Base-by-base conservation (phyloP, 495 filamentous ascomycete genomes). In the Hypoxylon perforatum region DNA sequence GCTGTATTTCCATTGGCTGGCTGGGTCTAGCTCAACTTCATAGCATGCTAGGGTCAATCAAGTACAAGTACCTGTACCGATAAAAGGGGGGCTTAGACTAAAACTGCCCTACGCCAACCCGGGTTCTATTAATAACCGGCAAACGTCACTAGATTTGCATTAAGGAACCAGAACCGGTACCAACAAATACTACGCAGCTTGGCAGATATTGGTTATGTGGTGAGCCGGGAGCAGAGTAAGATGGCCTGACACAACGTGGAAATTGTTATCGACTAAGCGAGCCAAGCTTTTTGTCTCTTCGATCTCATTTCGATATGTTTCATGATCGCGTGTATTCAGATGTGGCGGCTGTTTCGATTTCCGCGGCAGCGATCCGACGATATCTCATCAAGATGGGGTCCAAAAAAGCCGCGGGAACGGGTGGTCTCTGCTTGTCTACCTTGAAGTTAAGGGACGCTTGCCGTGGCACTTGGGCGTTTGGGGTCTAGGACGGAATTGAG, bases 81-180 rank as follows among this genome's bases (percentile, higher is more conserved):
- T 36, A 55, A 48, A 48, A 50, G 60, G 60, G 60, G 66, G 66
- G 66, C 66, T 69, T 64, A 52, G 66, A 53, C 39, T 46, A 30
- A 36, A 10, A 49, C 46, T 57, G 44, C 52, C 39, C 52, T 30
- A 49, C 48, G 30, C 33, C 18, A 63, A 48, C 21, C n/a, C 25
- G 54, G 45, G 30, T 69, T 61, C 66, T 69, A 69, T 69, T 69
- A 65, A 65, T 69, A 69, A 65, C 57, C 41, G 25, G 50, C 45
- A 57, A 52, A 69, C 66, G 61, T 69, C 66, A 69, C 49, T 41
- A 19, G 30, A 33, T 33, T 33, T 5, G 35, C 46, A 57, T 45
- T 42, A 19, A 61, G 65, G 65, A 61, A 51, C 61, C 59, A 50
- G 53, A 53, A 63, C 54, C 46, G 61, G 42, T 46, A 69, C 61